Base-by-base conservation (phyloP, 768 basidiomycete genomes). In the Mycena venus region DNA sequence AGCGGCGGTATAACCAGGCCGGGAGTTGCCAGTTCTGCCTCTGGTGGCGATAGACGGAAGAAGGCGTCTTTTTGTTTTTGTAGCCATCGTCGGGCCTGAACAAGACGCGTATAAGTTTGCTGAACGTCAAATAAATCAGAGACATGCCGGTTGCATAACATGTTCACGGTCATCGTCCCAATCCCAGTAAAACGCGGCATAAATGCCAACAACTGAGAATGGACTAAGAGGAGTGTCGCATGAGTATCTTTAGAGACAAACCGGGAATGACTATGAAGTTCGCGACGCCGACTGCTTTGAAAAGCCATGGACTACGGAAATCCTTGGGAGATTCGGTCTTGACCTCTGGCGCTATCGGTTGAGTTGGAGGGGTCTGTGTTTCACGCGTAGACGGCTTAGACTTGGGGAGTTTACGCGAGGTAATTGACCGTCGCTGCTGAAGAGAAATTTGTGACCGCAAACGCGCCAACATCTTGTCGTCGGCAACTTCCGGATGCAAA, bases 1-100 rank as follows among this genome's bases (percentile, higher is more conserved):
- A 36, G 23, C 1, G 59, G 49, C 7, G 64, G 47, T 44, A 42
- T 19, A 27, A 36, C 36, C 32, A 55, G 21, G 2, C 55, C 69
- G 1, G 69, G 68, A 34, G 68, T 47, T 2, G 75, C 75, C 5
- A 85, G 78, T 70, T 78, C 75, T 67, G 79, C 78, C 75, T 90
- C 87, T 55, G 85, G 86, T 2, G 87, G 85, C 14, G 88, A 84
- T 10, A 90, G 81, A 8, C 85, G 82, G 70, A 88, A 85, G 80
- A 89, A 84, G 1, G 85, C 83, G 23, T 84, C 84, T 63, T 81
- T 84, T 67, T 88, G 82, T 44, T 76, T 70, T 40, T 79, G 78
- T 15, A 84, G 73, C 89, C 89, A 90, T 78, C 87, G 83, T 49
- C 89, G 84, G 58, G 86, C 79, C 89, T 90, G 65, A 29, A 68